A percentile compares a stretch with the other conserved stretches of the same genome.
phyloP scores from a whole-genome alignment of 768 basidiomycete genomes.

The Pisolithus microcarpus region DNA sequence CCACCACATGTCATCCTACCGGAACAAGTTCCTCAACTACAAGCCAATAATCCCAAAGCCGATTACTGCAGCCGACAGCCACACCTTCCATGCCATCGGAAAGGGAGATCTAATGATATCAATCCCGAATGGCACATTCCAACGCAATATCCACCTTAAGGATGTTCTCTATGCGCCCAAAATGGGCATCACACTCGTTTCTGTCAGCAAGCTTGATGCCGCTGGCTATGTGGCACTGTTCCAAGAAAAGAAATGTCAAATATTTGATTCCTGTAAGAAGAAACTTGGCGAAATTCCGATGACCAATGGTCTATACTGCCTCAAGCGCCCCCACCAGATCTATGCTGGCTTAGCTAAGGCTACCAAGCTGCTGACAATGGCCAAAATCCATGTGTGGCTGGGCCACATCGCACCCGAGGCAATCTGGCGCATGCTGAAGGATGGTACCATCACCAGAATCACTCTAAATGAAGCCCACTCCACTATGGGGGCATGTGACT shows the following conservation, averaged over 20 bases:
- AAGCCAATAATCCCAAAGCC: slow-evolving; percentile 12
- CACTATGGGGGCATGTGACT: slow-evolving; percentile 7
- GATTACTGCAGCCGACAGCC: slow-evolving; percentile 15
- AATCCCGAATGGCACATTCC: slow-evolving; percentile 12
- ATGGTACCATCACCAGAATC: slow-evolving; percentile 1
- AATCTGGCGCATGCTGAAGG: slow-evolving; percentile 4
- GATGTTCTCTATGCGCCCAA: slow-evolving; percentile 12
- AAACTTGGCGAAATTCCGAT: not conserved
- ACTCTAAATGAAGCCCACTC: not conserved
- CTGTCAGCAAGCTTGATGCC: slow-evolving; percentile 5
- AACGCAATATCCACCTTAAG: not conserved
- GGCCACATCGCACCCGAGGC: not conserved
- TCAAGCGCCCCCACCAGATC: not conserved
- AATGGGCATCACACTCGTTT: slow-evolving; percentile 16
- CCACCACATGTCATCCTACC: not conserved
- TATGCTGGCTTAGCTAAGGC: not conserved
- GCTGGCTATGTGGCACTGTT: slow-evolving; percentile 5
- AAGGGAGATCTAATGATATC: slow-evolving; percentile 15
- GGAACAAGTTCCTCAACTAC: not conserved
- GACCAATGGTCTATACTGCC: not conserved
- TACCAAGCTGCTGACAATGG: not conserved
- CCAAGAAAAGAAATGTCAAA: not conserved
- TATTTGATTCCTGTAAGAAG: not conserved
- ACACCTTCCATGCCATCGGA: slow-evolving; percentile 2
- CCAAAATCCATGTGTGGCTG: not conserved